Base-by-base conservation (phyloP, 495 filamentous ascomycete species). In the Cercophora scortea region DNA sequence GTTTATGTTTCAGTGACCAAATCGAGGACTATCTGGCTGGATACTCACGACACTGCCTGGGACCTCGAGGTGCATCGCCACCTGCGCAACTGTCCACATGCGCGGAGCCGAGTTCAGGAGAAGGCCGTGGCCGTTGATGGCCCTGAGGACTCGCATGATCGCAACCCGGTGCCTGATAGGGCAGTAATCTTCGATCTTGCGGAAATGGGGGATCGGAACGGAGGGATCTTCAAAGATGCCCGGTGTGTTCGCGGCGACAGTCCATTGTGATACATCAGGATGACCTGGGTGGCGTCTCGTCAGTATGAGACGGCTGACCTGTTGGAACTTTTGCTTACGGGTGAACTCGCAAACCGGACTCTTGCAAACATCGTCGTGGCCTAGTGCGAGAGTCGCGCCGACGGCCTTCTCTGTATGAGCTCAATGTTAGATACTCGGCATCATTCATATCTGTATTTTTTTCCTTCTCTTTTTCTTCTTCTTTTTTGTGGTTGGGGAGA, bases 41-140 rank as follows among this genome's bases (percentile, higher is more conserved):
- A 25, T 25, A 58, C 68, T 56, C 52, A 72, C 69, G 36, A 76
- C 63, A 16, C 71, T 52, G 32, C 53, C 47, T 0, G 73, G 70
- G 16, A 84, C 72, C 2, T 80, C 74, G 17, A 83, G 73, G 45
- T 79, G 63, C 17, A 79, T 80, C 17, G 82, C 82, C 3, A 86
- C 62, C 8, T 73, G 77, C 13, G 79, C 79, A 13, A 82, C 75
- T 1, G 81, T 84, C 75, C 79, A 86, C 45, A 84, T 60, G 25
- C 84, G 81, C 38, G 76, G 69, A n/a, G 84, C 82, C 0, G 83
- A 85, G 57, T 86, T 77, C n/a, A 87, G 61, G 3, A 70, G 62
- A 1, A 80, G 67, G 41, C 70, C 66, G 0, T 72, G 47, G 12
- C 74, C 77, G 46, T 79, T 68, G 33, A 85, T 68, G 32, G 69